Evolutionary conservation across 257 asterid species (phyloP), one percentile per base, ranked within the genome.

Genomic region (Forsythia viridissima): DNA sequence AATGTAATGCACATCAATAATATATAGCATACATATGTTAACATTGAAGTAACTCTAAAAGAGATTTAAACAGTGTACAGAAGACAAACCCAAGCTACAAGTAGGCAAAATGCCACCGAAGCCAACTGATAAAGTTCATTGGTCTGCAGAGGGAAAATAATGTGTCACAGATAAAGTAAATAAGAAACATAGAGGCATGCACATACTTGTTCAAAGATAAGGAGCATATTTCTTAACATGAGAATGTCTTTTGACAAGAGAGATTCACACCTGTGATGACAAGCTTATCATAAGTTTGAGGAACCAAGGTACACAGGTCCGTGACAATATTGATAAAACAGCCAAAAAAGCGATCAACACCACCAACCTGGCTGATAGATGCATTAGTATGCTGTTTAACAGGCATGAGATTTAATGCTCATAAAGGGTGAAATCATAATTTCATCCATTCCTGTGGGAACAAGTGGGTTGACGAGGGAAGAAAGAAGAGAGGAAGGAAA

Each of bases 251-350:
- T 16, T 18, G 66, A 7, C 66, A 13, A 71, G 40, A 80, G 15
- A 63, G 72, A 72, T 51, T 51, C 51, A 71, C 81, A 93, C 99
- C 99, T 96, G 99, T 36, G 99, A 93, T 57, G 99, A 96, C 86
- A 96, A 87, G 87, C 98, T 93, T 85, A 92, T 92, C 99, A 96
- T 96, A 84, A 96, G 92, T 89, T 93, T 96, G 87, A 96, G 90
- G 88, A 91, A 92, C 99, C 98, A 96, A 75, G 99, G 99, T 66
- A 96, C 96, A 80, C 96, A 92, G 52, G 97, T 96, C 91, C 99
- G 88, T 30, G 97, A 86, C 84, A 92, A 80, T 81, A 96, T 85
- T 48, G 98, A 73, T 69, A 96, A 73, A 84, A 86, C 89, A 40
- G 94, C 96, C 92, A 93, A 85, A 88, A 93, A 96, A 71, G 88